Percentiles rank a stretch among this genome's conserved stretches.
These are phyloP conservation scores for Lotmaria passim DNA, from an alignment of 208 protist genomes.

Conservation along the genomic window DNA sequence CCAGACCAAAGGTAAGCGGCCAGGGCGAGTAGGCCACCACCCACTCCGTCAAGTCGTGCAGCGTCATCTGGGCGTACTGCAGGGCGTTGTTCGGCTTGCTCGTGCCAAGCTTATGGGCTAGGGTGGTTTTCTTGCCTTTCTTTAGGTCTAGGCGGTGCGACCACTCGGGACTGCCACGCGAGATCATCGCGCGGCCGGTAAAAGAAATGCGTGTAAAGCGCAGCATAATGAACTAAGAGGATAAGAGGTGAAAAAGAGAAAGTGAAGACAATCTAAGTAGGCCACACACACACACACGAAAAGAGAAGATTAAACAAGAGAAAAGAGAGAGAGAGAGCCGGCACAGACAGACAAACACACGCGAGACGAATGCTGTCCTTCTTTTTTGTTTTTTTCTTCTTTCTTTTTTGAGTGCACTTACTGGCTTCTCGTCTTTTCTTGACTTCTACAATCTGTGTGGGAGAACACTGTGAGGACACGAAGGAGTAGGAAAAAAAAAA, in stretches of 20 bases:
- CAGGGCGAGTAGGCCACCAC: constrained; percentile 95
- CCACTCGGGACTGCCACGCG: constrained; percentile 91
- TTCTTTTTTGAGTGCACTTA: neutral
- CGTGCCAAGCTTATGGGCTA: constrained; percentile 89
- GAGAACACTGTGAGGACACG: neutral
- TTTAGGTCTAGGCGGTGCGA: constrained; percentile 89
- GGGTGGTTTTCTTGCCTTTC: constrained; percentile 88
- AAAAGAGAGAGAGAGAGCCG: neutral
- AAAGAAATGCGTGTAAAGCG: constrained; percentile 58
- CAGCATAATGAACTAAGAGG: constrained; percentile 54
- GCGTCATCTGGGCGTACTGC: constrained; percentile 91
- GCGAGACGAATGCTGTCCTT: neutral
- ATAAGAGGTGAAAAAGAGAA: neutral
- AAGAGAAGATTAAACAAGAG: neutral
- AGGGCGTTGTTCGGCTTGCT: constrained; percentile 93
- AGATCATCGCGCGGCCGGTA: constrained; percentile 90
- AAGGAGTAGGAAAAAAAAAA: neutral
- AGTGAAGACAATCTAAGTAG: neutral
- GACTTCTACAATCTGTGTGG: too few species aligned
- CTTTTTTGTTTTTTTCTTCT: neutral
- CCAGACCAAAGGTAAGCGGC: constrained; percentile 98
- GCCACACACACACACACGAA: neutral
- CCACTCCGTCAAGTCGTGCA: constrained; percentile 92
- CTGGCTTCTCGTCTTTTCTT: neutral
- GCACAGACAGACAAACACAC: neutral